Evolutionary conservation across 352 stramenopile species (phyloP).

Genomic region (Elongisporangium undulatum): DNA sequence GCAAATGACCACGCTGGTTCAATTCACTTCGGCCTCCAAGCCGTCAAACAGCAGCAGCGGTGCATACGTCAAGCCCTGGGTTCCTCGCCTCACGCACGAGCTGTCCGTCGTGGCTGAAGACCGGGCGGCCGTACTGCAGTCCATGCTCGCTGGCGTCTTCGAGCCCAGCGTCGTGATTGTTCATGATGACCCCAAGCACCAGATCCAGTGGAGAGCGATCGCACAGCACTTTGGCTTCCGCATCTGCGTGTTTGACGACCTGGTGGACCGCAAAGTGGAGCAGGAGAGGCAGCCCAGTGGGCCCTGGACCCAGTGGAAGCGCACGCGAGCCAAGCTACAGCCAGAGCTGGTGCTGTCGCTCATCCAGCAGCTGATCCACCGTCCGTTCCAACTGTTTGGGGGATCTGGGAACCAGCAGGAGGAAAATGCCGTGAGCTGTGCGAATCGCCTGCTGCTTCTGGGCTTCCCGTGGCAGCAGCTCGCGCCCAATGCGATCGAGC

Average conservation of each 20-base stretch:
- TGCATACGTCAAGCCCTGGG: conserved; percentile 4
- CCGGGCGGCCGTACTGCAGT: background rate
- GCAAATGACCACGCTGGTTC: background rate
- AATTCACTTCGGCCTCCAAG: background rate
- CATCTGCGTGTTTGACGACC: conserved; percentile 23
- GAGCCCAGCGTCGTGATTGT: background rate
- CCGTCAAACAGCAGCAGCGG: conserved; percentile 17
- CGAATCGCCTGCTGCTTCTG: conserved; percentile 36
- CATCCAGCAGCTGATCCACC: conserved; percentile 18
- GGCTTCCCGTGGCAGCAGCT: conserved; percentile 36
- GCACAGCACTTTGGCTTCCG: conserved; percentile 18
- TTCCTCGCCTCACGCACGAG: background rate
- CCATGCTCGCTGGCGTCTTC: background rate
- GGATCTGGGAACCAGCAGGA: background rate
- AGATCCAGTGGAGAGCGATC: conserved; percentile 3
- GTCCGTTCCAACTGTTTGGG: background rate
- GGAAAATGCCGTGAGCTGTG: background rate
- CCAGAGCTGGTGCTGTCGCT: conserved; percentile 18
- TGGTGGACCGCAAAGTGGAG: background rate
- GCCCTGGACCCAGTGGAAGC: conserved; percentile 3
- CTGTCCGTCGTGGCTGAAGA: background rate
- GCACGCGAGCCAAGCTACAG: conserved; percentile 21
- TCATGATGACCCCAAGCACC: background rate
- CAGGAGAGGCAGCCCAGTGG: background rate
- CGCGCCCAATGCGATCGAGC: conserved; percentile 20